Evolutionary conservation across 129 eudicot genomes (phyloP), one percentile per base, ranked within the genome.

Genomic region (Chrysanthemum lavandulifolium): DNA sequence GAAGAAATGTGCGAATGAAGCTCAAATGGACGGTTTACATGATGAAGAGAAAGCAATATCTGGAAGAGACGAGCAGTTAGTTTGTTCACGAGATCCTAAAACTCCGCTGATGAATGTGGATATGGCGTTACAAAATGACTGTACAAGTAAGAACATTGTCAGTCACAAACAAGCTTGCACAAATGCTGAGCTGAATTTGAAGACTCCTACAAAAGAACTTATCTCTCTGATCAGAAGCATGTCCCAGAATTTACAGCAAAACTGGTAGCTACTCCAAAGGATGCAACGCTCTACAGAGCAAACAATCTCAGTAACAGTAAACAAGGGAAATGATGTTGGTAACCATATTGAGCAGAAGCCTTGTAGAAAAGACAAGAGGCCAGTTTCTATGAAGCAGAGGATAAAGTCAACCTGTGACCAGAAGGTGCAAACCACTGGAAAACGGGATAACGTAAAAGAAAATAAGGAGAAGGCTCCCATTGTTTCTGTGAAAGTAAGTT

Each of bases 401-500:
- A 18, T 57, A 56, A 84, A 79, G 50, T 63, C 73, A 49, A 77
- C 72, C 55, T 53, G 45, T 68, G 83, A 76, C 48, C 67, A 76
- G 66, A 72, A 74, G 66, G 61, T 62, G 59, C 48, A 76, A 51
- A 13, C 76, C 67, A 72, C 69, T 19, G 78, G 72, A 40, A 78
- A 64, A 78, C 56, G 56, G 75, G 82, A 77, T 10, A 72, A 16
- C 18, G 27, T 64, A 59, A 80, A 82, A 75, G 89, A 80, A 78
- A 77, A 74, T 69, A 78, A 74, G 71, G 81, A 81, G 62, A 80
- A 71, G 27, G 21, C 82, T 59, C 43, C 61, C 48, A 53, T 65
- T 31, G 15, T 13, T 25, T 61, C 78, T 53, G 66, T 63, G 54
- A 81, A 83, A 56, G 96, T 90, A 80, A 82, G 88, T 52, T 71